Evolutionary conservation across 495 filamentous ascomycete species (phyloP).

Genomic region (Parachaetomium inaequale): DNA sequence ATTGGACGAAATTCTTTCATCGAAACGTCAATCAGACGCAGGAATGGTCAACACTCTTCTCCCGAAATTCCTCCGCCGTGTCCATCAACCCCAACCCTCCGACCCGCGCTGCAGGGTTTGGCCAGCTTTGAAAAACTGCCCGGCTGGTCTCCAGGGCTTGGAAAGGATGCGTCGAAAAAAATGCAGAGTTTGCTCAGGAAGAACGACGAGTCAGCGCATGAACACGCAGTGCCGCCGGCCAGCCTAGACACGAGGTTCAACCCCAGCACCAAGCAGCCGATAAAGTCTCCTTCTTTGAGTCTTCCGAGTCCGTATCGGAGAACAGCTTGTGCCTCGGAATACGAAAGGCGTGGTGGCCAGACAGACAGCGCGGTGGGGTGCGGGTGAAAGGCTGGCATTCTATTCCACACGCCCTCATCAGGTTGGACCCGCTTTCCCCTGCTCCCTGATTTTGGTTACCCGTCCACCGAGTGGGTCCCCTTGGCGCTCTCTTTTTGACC

Average conservation of each 20-base stretch:
- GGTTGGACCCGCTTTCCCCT: constrained; percentile 5
- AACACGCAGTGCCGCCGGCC: background rate
- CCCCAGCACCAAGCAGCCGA: background rate
- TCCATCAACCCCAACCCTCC: constrained; percentile 1
- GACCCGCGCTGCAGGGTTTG: background rate
- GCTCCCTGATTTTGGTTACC: constrained; percentile 16
- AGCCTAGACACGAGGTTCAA: background rate
- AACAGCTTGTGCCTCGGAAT: constrained; percentile 3
- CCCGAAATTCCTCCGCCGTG: background rate
- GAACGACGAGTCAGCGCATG: background rate
- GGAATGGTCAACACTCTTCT: background rate
- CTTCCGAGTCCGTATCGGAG: too few species aligned
- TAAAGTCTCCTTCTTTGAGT: background rate
- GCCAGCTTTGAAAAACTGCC: background rate
- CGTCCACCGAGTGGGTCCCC: constrained; percentile 2
- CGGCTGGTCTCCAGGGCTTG: background rate
- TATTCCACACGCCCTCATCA: constrained; percentile 1
- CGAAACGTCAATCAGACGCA: constrained; percentile 7
- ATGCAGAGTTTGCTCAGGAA: background rate
- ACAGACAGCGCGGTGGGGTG: background rate
- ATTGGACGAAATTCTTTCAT: background rate
- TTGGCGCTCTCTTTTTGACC: background rate
- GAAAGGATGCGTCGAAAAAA: background rate
- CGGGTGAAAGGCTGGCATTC: background rate
- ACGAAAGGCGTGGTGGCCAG: background rate